phyloP scores from a whole-genome alignment of 805 yeast genomes.

The Saturnispora besseyi region DNA sequence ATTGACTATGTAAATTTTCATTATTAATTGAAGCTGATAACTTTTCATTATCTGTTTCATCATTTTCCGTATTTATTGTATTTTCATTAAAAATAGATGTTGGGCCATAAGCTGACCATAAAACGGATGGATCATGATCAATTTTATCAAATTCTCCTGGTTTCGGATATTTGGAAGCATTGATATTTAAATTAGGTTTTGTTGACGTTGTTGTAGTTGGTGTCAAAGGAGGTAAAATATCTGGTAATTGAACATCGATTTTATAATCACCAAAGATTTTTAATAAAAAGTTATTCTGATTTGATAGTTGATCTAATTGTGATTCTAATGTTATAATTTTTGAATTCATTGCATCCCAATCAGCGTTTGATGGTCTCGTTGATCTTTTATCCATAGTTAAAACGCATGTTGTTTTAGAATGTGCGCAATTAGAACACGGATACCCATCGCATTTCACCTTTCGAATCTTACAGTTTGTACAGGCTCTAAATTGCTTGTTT shows the following conservation, averaged over 20 bases:
- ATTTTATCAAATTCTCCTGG: constrained; percentile 14
- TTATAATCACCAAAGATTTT: not conserved
- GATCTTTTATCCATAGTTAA: constrained; percentile 14
- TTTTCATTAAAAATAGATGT: constrained; percentile 29
- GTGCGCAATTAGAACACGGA: constrained; percentile 19
- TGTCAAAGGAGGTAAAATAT: not conserved
- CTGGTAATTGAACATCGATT: not conserved
- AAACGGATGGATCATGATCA: constrained; percentile 10
- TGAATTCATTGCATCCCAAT: constrained; percentile 7
- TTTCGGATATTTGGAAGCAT: constrained; percentile 12
- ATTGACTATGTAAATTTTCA: not conserved
- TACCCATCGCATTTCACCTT: constrained; percentile 18
- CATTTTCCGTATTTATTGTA: not conserved
- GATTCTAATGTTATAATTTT: constrained; percentile 7
- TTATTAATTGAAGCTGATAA: not conserved
- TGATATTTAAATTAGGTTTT: not conserved
- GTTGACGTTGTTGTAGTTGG: not conserved
- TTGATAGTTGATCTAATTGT: not conserved
- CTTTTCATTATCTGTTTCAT: not conserved
- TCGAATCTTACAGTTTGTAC: constrained; percentile 15
- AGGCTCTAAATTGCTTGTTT: constrained; percentile 11
- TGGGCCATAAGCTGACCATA: constrained; percentile 17
- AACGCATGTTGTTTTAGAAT: constrained; percentile 10
- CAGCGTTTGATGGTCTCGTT: constrained; percentile 13
- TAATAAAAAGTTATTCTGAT: not conserved